Evolutionary conservation across 2,329 filamentous ascomycete species (phyloP), one percentile per base, ranked within the genome.

Genomic region (Penicillium sp.): DNA sequence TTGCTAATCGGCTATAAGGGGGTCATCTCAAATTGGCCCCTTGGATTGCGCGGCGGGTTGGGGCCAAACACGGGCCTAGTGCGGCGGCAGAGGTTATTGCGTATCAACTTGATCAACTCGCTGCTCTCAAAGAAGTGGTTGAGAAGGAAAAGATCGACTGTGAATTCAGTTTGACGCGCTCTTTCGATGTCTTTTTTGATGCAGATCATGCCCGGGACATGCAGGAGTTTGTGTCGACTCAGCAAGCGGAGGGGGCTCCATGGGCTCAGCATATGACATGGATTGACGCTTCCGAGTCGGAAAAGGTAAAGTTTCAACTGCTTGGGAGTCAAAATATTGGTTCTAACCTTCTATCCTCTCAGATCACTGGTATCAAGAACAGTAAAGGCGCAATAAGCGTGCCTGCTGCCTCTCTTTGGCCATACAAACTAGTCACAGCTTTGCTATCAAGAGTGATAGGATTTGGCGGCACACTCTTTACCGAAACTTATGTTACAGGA

Each of bases 401-500:
- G 50, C 68, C 73, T 0, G 65, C 72, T 0, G 72, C 57, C 6
- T 68, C 70, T 1, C 60, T 75, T 5, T 76, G 73, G 72, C 91
- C 91, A 0, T 96, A 96, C 73, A 96, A 95, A 75, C 83, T 96
- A 27, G 86, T 96, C 3, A 79, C 85, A 1, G 87, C 85, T 73
- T 48, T 64, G 3, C 52, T 64, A 6, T 21, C 43, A 6, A 41
- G 53, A 3, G 56, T 57, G 2, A 6, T 64, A 14, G 51, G 53
- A 4, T 44, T 52, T 3, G 60, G 60, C 4, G 61, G 85, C 22
- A 81, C 83, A 55, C 59, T 86, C 44, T 82, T 85, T 62, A 82
- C 83, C 0, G 71, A 75, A 55, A 85, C 82, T 5, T 73, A 78
- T 0, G 82, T 76, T 11, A 43, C 45, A 13, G 41, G 31, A 21